Base-by-base conservation (phyloP, 768 basidiomycete genomes). In the Lyophyllum decastes region DNA sequence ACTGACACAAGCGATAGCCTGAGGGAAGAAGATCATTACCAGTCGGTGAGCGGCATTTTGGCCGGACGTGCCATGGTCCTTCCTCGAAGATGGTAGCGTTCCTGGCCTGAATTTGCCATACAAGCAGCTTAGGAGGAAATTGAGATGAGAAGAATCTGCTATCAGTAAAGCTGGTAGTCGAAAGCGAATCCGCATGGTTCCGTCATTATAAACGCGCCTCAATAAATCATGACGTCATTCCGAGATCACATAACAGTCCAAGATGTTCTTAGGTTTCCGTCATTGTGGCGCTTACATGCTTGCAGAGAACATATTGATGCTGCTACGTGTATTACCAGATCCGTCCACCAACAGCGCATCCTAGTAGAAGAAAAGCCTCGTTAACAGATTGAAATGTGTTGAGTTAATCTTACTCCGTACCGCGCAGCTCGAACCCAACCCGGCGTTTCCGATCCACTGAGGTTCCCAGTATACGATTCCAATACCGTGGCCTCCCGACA, bases 381-480 rank as follows among this genome's bases (percentile, higher is more conserved):
- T 59, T 24, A 57, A 34, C 16, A 30, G 25, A 49, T 9, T 21
- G 22, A 40, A 52, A 24, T n/a, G 45, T 17, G 41, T 33, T 44
- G 22, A 19, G 45, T 38, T 34, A 27, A 22, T 17, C 30, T n/a
- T 55, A 6, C n/a, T n/a, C 63, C 71, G 56, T 68, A 79, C 79
- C 41, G 74, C 58, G 47, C 79, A 79, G 26, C 68, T 66, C 41
- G 79, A 79, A 24, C 78, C 78, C 48, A 79, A 60, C 24, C 68
- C 73, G 14, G 82, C 84, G 58, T 77, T 84, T 2, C 83, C 84
- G 48, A 86, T 74, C 85, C 86, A 88, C 46, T 76, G 84, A 21
- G 85, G 85, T 61, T 88, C 85, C 86, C 85, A 88, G 64, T 87
- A 86, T n/a, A 82, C 76, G 61, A 81, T 74, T 4, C 79, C 78